Evolutionary conservation across 2,329 filamentous ascomycete species (phyloP), one percentile per base, ranked within the genome.

Genomic region (Hymenoscyphus repandus): DNA sequence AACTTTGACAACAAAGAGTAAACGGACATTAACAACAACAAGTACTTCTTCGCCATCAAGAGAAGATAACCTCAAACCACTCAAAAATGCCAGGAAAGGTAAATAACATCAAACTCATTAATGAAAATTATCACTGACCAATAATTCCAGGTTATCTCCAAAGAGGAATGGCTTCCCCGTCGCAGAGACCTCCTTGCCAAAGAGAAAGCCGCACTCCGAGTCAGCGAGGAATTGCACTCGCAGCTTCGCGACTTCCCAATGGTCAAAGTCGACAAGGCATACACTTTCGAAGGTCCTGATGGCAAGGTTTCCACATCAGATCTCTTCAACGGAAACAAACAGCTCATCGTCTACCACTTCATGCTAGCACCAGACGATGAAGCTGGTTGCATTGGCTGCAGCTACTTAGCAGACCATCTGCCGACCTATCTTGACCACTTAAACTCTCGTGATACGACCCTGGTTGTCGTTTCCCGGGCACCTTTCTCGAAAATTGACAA

Each of bases 331-430:
- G 61, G 59, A 45, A 63, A 64, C 27, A 62, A 66, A 27, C 66
- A 71, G 48, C 64, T 73, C 50, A 64, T 72, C 40, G 52, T 75
- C 33, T 74, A 74, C 56, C 72, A 75, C 59, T 74, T 74, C 64
- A 75, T 75, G 72, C 71, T 74, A 49, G 60, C 55, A 0, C 69
- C 70, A 1, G 55, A 61, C 2, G 58, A 65, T 1, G 61, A 67
- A 2, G 50, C 57, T 5, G 72, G 65, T 22, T 75, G 72, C 50
- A 52, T 59, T 13, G 70, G 69, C 5, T 75, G 70, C 57, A 64
- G 65, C 6, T 67, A 72, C 41, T 55, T 67, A 13, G 66, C 63
- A 33, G 71, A 74, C 33, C 63, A 68, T 39, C 58, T 74, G 13
- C 70, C 72, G 0, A 61, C 66, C 22, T 34, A 38, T 7, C 62